phyloP scores from a whole-genome alignment of 2,329 filamentous ascomycete genomes.

The Colletotrichum coccodes region DNA sequence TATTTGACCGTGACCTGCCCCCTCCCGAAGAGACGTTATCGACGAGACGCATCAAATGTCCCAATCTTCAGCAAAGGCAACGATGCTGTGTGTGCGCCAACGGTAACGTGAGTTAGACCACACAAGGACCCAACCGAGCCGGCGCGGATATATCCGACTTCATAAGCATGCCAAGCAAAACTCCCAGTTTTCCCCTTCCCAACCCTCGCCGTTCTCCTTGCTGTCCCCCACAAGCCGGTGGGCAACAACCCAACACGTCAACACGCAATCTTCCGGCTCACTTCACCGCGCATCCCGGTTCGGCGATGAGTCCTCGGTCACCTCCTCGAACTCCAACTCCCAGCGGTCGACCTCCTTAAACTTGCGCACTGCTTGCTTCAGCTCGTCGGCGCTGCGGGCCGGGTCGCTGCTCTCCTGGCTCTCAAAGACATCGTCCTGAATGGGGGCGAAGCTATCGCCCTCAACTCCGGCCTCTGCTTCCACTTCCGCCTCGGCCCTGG shows the following conservation, averaged over 20 bases:
- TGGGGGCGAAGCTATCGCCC: constrained; percentile 48
- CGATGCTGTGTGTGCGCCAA: not conserved
- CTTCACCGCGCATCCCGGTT: constrained; percentile 56
- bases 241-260: constrained; percentile 4
- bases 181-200: not conserved
- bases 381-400: constrained; percentile 57
- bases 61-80: not conserved
- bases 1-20: not conserved
- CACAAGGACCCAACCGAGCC: not conserved
- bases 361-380: constrained; percentile 69
- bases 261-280: not conserved
- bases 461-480: constrained; percentile 45
- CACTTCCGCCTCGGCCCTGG: constrained; percentile 38
- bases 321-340: constrained; percentile 75
- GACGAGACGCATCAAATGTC: not conserved
- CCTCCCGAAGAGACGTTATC: not conserved
- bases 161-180: not conserved
- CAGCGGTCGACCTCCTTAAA: constrained; percentile 77
- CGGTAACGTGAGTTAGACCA: not conserved
- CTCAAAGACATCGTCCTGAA: constrained; percentile 56
- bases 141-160: not conserved
- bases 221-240: not conserved
- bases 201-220: not conserved
- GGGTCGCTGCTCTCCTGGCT: constrained; percentile 36
- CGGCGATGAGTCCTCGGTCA: constrained; percentile 65